phyloP scores from a whole-genome alignment of 1,139 yeast genomes.

The Candida glucosophila region DNA sequence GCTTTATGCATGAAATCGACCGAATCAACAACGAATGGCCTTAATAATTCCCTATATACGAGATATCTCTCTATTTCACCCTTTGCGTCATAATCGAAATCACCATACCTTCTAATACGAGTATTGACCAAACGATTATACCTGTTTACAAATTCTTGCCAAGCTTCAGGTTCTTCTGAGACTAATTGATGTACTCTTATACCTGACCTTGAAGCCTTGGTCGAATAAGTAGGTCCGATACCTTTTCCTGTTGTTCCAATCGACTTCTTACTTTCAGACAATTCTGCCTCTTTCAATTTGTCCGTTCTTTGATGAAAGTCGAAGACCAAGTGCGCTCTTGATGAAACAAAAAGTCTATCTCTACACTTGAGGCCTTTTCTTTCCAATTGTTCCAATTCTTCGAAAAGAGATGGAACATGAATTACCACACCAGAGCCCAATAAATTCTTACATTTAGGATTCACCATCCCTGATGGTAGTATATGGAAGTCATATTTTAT shows the following conservation, averaged over 20 bases:
- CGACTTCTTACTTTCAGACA: conserved; percentile 75
- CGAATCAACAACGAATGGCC: conserved; percentile 91
- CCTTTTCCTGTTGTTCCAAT: conserved; percentile 99
- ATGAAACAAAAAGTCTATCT: conserved; percentile 76
- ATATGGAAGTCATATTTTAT: conserved; percentile 94
- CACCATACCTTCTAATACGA: conserved; percentile 85
- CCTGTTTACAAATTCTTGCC: conserved; percentile 82
- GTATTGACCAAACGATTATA: conserved; percentile 72
- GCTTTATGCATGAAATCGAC: conserved; percentile 87
- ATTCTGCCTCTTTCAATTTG: conserved; percentile 87
- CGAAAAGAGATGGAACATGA: conserved; percentile 88
- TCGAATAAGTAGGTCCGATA: conserved; percentile 96
- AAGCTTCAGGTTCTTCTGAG: conserved; percentile 79
- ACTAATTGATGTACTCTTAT: conserved; percentile 93
- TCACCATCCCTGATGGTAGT: conserved; percentile 95
- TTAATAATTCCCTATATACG: conserved; percentile 60
- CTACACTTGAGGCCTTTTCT: conserved; percentile 73
- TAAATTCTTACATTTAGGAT: conserved; percentile 80
- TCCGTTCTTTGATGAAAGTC: conserved; percentile 98
- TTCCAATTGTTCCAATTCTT: conserved; percentile 75
- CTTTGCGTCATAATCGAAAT: conserved; percentile 79
- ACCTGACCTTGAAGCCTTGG: conserved; percentile 96
- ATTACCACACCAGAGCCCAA: conserved; percentile 96
- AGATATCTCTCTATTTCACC: conserved; percentile 74
- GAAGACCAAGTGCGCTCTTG: conserved; percentile 93